A percentile compares a stretch with the other conserved stretches of the same genome.
Evolutionary conservation across 495 filamentous ascomycete species (phyloP).

Genomic region (Podospora conica): DNA sequence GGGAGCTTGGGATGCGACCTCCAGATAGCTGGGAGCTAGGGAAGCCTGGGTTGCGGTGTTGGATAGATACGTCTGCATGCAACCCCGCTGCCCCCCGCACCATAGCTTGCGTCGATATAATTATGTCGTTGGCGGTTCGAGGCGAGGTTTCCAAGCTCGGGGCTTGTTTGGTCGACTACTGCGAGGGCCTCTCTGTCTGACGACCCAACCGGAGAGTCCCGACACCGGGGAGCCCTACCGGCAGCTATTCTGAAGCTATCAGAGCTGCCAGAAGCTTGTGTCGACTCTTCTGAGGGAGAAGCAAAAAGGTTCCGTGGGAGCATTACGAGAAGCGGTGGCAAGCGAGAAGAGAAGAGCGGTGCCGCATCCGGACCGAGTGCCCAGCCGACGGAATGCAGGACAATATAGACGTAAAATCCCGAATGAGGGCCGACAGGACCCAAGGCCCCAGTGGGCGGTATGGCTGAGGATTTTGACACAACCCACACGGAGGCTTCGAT

Average conservation of each 20-base stretch:
- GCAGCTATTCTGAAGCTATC: neutral
- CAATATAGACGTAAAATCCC: neutral
- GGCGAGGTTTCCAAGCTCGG: constrained; percentile 2
- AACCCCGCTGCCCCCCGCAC: neutral
- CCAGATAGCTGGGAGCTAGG: neutral
- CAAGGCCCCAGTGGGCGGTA: neutral
- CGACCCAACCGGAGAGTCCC: neutral
- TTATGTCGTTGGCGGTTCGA: constrained; percentile 2
- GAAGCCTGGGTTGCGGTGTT: neutral
- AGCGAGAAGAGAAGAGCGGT: neutral
- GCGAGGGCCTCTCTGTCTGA: neutral
- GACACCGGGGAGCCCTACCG: neutral
- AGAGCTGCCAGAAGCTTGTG: neutral
- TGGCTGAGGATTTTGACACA: neutral
- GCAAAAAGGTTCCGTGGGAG: neutral
- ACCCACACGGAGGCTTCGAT: neutral
- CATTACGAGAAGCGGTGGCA: neutral
- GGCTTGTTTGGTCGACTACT: constrained; percentile 1
- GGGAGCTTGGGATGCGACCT: neutral
- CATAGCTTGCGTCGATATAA: constrained; percentile 9
- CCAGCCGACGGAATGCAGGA: constrained; percentile 1
- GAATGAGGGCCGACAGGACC: neutral
- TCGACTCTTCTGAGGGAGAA: neutral
- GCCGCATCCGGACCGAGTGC: constrained; percentile 1
- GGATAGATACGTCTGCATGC: neutral